Evolutionary conservation across 176 grass and related monocot genomes (phyloP).

Genomic region (Triticum urartu): DNA sequence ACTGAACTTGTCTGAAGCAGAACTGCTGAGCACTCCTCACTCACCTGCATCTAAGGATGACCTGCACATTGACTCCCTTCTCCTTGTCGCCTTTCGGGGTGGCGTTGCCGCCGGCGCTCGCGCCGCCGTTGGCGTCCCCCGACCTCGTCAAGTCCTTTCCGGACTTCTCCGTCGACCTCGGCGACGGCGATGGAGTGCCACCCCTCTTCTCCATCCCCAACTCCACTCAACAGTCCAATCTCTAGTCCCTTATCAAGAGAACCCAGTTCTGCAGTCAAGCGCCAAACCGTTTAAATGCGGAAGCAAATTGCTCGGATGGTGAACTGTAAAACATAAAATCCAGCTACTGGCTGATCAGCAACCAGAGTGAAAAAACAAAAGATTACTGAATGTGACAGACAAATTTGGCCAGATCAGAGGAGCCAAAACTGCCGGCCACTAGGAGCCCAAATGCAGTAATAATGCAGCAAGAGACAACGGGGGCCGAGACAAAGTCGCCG

Average conservation of each 20-base stretch:
- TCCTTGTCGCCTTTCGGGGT: constrained; percentile 73
- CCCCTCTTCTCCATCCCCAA: constrained; percentile 57
- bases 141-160: constrained; percentile 74
- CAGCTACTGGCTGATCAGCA: constrained; percentile 5
- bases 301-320: constrained; percentile 10
- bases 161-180: constrained; percentile 69
- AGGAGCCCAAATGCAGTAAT: neutral
- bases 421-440: constrained; percentile 43
- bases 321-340: constrained; percentile 16
- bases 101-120: constrained; percentile 39
- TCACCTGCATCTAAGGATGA: constrained; percentile 97
- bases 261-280: constrained; percentile 18
- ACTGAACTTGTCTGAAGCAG: constrained; percentile 27
- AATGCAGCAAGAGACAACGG: constrained; percentile 39
- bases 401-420: constrained; percentile 22
- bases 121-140: constrained; percentile 55
- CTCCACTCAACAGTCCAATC: constrained; percentile 22
- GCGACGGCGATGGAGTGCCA: constrained; percentile 66
- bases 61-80: constrained; percentile 99
- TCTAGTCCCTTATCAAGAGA: constrained; percentile 8
- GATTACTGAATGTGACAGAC: constrained; percentile 5
- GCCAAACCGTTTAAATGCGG: constrained; percentile 23
- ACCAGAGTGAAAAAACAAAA: constrained; percentile 18
- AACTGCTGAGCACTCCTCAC: constrained; percentile 7
- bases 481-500: constrained; percentile 23